Evolutionary conservation across 2,329 filamentous ascomycete species (phyloP).

Genomic region (Myriangium duriaei): DNA sequence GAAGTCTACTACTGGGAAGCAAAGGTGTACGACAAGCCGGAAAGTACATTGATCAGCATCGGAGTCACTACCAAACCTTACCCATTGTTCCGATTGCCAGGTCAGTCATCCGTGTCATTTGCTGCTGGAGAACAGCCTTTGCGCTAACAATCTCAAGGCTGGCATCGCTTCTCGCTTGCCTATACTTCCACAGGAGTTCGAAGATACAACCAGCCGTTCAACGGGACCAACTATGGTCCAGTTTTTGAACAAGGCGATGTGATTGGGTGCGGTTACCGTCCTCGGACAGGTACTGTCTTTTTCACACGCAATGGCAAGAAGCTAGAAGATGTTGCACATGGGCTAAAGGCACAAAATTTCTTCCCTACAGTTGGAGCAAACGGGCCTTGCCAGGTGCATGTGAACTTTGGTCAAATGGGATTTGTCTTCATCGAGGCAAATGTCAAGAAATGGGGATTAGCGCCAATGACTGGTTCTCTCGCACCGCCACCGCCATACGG

Average conservation of each 20-base stretch:
- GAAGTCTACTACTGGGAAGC: constrained; percentile 99
- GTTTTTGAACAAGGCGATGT: constrained; percentile 87
- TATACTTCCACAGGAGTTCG: constrained; percentile 82
- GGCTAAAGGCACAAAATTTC: constrained; percentile 88
- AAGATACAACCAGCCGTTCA: constrained; percentile 87
- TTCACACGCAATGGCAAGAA: constrained; percentile 98
- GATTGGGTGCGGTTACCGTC: constrained; percentile 87
- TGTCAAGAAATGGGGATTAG: constrained; percentile 98
- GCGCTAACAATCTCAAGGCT: constrained; percentile 42
- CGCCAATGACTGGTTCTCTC: constrained; percentile 87
- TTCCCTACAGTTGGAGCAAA: constrained; percentile 96
- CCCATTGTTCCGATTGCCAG: constrained; percentile 83
- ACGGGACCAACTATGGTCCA: constrained; percentile 65
- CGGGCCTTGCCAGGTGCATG: constrained; percentile 81
- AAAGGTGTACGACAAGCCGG: constrained; percentile 96
- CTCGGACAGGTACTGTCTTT: constrained; percentile 87
- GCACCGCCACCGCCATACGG: constrained; percentile 94
- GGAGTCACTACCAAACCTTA: constrained; percentile 96
- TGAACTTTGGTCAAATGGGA: constrained; percentile 94
- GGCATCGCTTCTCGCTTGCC: constrained; percentile 83
- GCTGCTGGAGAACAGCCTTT: no score
- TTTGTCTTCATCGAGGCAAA: constrained; percentile 99
- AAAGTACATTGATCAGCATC: constrained; percentile 73
- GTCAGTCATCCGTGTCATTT: no score
- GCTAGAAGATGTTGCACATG: constrained; percentile 85